phyloP scores from a whole-genome alignment of 306 rosid species.

The Cajanus cajan region DNA sequence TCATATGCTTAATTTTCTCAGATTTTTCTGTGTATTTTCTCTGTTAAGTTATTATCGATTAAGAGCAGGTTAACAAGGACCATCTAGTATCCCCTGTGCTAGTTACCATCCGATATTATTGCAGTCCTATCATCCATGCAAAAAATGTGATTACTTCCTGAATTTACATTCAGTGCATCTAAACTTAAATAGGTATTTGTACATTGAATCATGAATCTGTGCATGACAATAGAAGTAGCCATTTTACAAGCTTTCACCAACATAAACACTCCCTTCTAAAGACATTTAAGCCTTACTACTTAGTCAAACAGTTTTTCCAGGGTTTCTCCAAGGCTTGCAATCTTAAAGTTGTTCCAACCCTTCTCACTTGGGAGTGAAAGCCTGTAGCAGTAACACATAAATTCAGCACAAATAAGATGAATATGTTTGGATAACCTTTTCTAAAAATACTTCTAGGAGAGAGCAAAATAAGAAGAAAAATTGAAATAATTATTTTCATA shows the following conservation, averaged over 20 bases:
- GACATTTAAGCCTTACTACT: slow-evolving; percentile 16
- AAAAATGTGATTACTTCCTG: slow-evolving; percentile 30
- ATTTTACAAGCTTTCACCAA: slow-evolving; percentile 40
- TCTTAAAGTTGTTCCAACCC: slow-evolving; percentile 14
- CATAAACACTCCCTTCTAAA: slow-evolving; percentile 26
- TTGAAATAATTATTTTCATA: too few relatives aligned
- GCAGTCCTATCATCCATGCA: slow-evolving; percentile 16
- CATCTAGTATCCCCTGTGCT: neutral
- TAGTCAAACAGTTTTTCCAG: slow-evolving; percentile 25
- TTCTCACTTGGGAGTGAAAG: slow-evolving; percentile 59
- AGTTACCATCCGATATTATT: slow-evolving; percentile 10
- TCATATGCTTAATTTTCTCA: neutral
- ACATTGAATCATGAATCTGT: slow-evolving; percentile 45
- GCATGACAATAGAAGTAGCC: slow-evolving; percentile 40
- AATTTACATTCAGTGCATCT: slow-evolving; percentile 37
- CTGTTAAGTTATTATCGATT: neutral
- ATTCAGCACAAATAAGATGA: slow-evolving; percentile 25
- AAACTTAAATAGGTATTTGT: slow-evolving; percentile 42
- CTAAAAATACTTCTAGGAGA: too few relatives aligned
- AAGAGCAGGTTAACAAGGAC: neutral
- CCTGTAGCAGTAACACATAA: slow-evolving; percentile 42
- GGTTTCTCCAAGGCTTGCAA: slow-evolving; percentile 23
- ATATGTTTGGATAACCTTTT: too few relatives aligned
- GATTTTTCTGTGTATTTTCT: neutral
- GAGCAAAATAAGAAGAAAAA: too few relatives aligned